Conservation (phyloP, 2,329 filamentous ascomycete species). For the Periglandula ipomoeae region DNA sequence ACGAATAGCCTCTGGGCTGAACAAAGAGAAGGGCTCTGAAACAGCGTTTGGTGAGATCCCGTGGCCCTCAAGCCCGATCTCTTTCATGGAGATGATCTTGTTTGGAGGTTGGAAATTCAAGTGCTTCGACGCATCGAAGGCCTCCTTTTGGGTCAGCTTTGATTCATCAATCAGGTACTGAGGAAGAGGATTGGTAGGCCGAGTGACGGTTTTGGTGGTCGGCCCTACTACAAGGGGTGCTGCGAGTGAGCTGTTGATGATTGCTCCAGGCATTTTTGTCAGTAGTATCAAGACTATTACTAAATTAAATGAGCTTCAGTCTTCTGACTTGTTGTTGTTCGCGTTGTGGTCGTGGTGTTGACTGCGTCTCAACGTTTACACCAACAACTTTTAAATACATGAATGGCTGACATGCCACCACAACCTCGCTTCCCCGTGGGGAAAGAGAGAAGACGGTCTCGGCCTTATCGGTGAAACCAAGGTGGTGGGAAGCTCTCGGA, state of each 20-base stretch:
- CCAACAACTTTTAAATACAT: too few relatives aligned
- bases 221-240: slow-evolving; percentile 20
- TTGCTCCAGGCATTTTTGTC: not conserved
- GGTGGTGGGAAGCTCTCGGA: too few relatives aligned
- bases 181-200: slow-evolving; percentile 18
- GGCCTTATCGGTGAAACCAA: too few relatives aligned
- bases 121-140: slow-evolving; percentile 47
- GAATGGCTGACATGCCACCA: too few relatives aligned
- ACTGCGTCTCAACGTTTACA: too few relatives aligned
- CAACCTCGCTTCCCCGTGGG: too few relatives aligned
- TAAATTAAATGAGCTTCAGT: too few relatives aligned
- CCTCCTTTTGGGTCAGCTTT: slow-evolving; percentile 10
- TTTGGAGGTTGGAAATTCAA: slow-evolving; percentile 41
- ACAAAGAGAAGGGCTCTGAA: slow-evolving; percentile 56
- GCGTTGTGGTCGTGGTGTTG: too few relatives aligned
- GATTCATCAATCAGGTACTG: slow-evolving; percentile 19
- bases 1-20: slow-evolving; percentile 50
- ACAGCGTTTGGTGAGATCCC: slow-evolving; percentile 56
- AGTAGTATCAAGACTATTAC: too few relatives aligned
- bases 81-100: slow-evolving; percentile 50
- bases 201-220: slow-evolving; percentile 17
- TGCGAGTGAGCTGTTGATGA: not conserved
- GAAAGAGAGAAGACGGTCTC: too few relatives aligned
- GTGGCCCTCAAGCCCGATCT: slow-evolving; percentile 46
- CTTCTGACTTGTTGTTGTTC: too few relatives aligned